Base-by-base conservation (phyloP, 2,329 filamentous ascomycete species). In the Hypoxylon sp. region DNA sequence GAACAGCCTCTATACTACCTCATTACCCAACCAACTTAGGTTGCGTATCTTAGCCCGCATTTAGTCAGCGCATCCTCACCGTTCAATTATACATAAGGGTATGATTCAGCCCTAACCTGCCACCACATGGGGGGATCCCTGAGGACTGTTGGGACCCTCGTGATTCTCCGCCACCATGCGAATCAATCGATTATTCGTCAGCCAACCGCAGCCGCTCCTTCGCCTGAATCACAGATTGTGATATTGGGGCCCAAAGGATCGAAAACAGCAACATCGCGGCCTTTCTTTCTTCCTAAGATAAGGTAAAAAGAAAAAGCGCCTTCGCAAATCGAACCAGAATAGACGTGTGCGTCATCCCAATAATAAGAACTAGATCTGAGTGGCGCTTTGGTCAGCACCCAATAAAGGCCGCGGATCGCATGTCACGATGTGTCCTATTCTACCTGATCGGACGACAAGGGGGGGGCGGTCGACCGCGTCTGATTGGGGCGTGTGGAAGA, bases 401-500 rank as follows among this genome's bases (percentile, higher is more conserved):
- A 52, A 52, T 52, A 6, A 17, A 8, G 8, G 21, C 8, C 8
- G 6, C 29, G 17, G 2, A 52, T 21, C 48, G 39, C 21, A 42
- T 21, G 39, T 56, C 54, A 56, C 54, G 54, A 47, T 47, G 11
- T 2, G 17, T 19, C 27, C 11, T 32, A 3, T 24, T 21, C 31
- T 29, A 27, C 35, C 50, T 61, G 58, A 54, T 35, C 31, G 39
- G 39, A 4, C 35, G 19, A 17, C 44, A 62, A n/a, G n/a, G 51
- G 57, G 57, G 37, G 37, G 27, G 17, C 37, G 6, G 15, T 21
- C 46, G 35, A 44, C 3, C 13, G 10, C n/a, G 10, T 15, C 31
- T 15, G 21, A 50, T 44, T 24, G n/a, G 13, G 21, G 24, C n/a
- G 47, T 52, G 17, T 21, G 21, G 3, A 17, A 19, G 17, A 7